Evolutionary conservation across 108 stramenopile genomes (phyloP).

Genomic region (Nitzschia palea): DNA sequence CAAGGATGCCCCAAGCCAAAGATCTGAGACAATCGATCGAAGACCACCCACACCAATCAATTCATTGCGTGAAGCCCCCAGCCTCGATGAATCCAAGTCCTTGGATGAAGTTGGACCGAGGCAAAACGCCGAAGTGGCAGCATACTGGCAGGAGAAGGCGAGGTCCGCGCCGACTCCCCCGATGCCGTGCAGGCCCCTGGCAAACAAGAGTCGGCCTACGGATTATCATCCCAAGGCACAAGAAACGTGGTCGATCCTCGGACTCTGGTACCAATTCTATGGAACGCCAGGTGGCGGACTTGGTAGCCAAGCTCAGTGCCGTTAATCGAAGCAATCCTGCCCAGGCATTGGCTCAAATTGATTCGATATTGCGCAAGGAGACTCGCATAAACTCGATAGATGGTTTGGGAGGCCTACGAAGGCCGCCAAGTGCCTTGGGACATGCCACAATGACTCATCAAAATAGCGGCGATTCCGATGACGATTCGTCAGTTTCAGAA

Average conservation of each 20-base stretch:
- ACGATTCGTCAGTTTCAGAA: conserved; percentile 69
- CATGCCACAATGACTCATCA: background rate
- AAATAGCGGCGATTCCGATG: conserved; percentile 24
- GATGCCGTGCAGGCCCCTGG: background rate
- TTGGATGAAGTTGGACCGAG: background rate
- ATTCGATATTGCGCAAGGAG: conserved; percentile 69
- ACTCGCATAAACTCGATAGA: conserved; percentile 17
- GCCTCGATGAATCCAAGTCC: background rate
- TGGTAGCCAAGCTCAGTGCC: conserved; percentile 64
- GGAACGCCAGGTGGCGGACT: conserved; percentile 8
- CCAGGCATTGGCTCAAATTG: conserved; percentile 73
- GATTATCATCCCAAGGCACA: background rate
- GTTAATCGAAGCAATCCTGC: conserved; percentile 68
- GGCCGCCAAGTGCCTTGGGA: background rate
- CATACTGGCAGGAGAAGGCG: conserved; percentile 7
- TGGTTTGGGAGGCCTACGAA: background rate
- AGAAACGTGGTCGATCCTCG: background rate
- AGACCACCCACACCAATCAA: background rate
- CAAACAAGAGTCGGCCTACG: background rate
- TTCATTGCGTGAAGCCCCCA: background rate
- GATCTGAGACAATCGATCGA: background rate
- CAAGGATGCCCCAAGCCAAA: background rate
- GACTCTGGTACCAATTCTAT: background rate
- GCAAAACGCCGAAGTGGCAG: background rate
- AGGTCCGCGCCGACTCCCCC: background rate